Base-by-base conservation (phyloP, 148 eudicot genomes). In the Fagopyrum esculentum region DNA sequence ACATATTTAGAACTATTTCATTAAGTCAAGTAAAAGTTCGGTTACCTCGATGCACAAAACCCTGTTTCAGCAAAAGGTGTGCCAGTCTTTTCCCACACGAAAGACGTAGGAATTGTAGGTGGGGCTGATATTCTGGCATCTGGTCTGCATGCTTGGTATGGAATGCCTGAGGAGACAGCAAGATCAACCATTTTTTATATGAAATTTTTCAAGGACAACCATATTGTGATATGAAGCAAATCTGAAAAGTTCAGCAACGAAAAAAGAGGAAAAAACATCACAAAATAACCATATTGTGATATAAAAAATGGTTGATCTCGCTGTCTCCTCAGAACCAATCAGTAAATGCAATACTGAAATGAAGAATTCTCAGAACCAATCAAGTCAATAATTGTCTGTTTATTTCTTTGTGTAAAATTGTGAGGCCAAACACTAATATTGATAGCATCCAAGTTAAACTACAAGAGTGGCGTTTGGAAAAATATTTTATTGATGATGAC, bases 11-110 rank as follows among this genome's bases (percentile, higher is more conserved):
- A 12, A 35, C 2, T 6, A 44, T 1, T 49, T 35, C 48, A 29
- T 35, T 68, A 57, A 44, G 46, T 45, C 16, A 16, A 11, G 59
- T 10, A 10, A 19, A 72, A 74, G 17, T 40, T 43, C 46, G 75
- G 56, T 19, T 59, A 88, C 89, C 89, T 83, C 72, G 78, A 72
- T 48, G 56, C 29, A 69, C 57, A 61, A 50, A 48, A 30, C 74
- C 76, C 77, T 70, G 71, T 75, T 76, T 66, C 76, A 5, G 52
- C 66, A 68, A 73, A 71, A 68, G 35, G 56, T 50, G 81, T 49
- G 69, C 9, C 29, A 59, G 78, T 69, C 63, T 82, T 79, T 17
- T 66, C 68, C 70, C 52, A 48, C 43, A 74, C 11, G 74, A n/a
- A 64, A 19, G 82, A 47, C 52, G 73, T 75, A 54, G 84, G 73